Evolutionary conservation across 2,329 filamentous ascomycete species (phyloP), one percentile per base, ranked within the genome.

Genomic region (Neoarthrinium moseri): DNA sequence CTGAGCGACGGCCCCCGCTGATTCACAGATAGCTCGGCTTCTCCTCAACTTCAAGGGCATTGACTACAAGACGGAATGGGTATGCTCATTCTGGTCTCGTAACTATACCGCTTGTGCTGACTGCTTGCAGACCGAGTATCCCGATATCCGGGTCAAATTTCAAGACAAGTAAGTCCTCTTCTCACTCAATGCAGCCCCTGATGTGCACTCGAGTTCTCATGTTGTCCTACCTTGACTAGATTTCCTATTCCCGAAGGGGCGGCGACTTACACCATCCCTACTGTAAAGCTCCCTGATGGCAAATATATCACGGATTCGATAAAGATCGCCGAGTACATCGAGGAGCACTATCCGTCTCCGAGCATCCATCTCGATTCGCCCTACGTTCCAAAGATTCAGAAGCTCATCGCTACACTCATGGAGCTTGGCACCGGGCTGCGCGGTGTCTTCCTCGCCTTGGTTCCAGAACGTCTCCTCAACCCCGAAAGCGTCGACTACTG

Each of bases 51-150:
- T 75, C 67, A 89, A 89, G 61, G 70, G 71, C 2, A 61, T 89
- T 12, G 73, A 81, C 36, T 89, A 89, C 67, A 74, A 76, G 58
- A 89, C 84, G 0, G 71, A 83, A 72, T 89, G 83, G 83, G 65
- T 72, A 54, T 45, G 52, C 33, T 4, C 8, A 7, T 7, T n/a
- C 26, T 29, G 26, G n/a, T 7, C 10, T 10, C 10, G 10, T 35
- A 7, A 35, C 7, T 7, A 35, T 35, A 7, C 10, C 32, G 10
- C 29, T 34, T 41, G 17, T 15, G 18, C 49, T 51, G 21, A 51
- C 15, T 18, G 17, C 6, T 12, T 22, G 8, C 46, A 75, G 71
- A 43, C 83, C 13, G 83, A 87, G 57, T 88, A 86, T 53, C 84
- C 84, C 1, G 78, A 87, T 27, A 71, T 90, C 49, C 75, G 70